phyloP scores from a whole-genome alignment of 306 rosid genomes.

The Rosa lucieae region DNA sequence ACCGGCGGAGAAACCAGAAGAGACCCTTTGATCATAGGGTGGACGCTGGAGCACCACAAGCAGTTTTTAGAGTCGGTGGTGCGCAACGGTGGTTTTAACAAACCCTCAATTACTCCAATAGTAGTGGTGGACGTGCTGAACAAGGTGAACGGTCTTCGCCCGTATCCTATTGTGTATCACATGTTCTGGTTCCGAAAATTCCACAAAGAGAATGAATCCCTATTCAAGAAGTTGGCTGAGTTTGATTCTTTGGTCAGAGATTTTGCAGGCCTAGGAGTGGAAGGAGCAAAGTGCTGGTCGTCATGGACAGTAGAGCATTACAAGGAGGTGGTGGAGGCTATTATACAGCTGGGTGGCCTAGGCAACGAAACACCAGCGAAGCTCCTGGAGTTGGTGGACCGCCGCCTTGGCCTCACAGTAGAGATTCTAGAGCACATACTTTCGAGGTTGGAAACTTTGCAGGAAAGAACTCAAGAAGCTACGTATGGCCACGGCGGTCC shows the following conservation, averaged over 20 bases:
- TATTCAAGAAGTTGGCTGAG: background rate
- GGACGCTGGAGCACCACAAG: slow-evolving; percentile 15
- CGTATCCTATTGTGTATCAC: background rate
- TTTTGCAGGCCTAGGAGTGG: background rate
- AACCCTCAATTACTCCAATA: background rate
- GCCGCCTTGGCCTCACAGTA: no score
- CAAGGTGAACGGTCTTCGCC: background rate
- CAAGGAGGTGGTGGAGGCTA: background rate
- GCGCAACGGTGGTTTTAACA: background rate
- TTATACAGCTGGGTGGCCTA: background rate
- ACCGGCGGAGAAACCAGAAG: no score
- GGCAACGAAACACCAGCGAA: background rate
- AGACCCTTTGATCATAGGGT: no score
- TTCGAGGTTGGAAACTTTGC: background rate
- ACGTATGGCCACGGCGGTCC: background rate
- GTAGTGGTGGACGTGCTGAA: background rate
- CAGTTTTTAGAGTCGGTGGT: background rate
- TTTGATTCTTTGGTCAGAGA: background rate
- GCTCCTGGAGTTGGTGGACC: background rate
- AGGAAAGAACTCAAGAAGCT: background rate
- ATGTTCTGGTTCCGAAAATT: background rate
- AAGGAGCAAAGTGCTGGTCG: background rate
- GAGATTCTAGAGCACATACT: background rate
- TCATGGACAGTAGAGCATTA: background rate
- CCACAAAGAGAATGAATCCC: background rate